phyloP scores from a whole-genome alignment of 108 stramenopile species.

The Skeletonema costatum region DNA sequence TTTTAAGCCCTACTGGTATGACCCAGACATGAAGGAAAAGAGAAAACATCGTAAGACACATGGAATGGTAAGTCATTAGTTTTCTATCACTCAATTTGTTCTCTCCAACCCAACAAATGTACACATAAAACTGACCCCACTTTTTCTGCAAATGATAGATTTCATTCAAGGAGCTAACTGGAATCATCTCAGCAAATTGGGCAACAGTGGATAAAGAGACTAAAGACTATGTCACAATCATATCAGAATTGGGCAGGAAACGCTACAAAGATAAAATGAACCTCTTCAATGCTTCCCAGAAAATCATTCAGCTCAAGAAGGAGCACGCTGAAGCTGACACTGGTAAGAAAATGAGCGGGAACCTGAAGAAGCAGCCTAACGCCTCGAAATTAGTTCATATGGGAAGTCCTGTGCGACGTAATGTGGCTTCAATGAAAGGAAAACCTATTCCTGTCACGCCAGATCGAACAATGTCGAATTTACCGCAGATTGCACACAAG shows the following conservation, averaged over 20 bases:
- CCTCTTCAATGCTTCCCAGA: slow-evolving; percentile 30
- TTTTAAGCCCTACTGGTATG: no score
- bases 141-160: slow-evolving; percentile 8
- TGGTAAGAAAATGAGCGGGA: not conserved
- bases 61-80: slow-evolving; percentile 20
- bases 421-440: not conserved
- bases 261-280: slow-evolving; percentile 31
- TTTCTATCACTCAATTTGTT: no score
- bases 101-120: no score
- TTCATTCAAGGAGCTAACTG: slow-evolving; percentile 40
- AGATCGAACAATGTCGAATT: slow-evolving; percentile 17
- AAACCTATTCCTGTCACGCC: slow-evolving; percentile 7
- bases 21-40: slow-evolving; percentile 42
- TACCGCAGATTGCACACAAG: not conserved
- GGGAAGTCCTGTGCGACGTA: not conserved
- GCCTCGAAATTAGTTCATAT: not conserved
- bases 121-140: not conserved
- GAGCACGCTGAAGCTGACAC: not conserved
- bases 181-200: slow-evolving; percentile 44
- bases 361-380: not conserved
- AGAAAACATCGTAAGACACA: slow-evolving; percentile 47
- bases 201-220: slow-evolving; percentile 36
- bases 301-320: slow-evolving; percentile 26
- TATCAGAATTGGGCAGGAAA: slow-evolving; percentile 40
- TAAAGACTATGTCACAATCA: slow-evolving; percentile 27